Conservation (phyloP, 106 monocot species). For the Acanthochlamys bracteata region DNA sequence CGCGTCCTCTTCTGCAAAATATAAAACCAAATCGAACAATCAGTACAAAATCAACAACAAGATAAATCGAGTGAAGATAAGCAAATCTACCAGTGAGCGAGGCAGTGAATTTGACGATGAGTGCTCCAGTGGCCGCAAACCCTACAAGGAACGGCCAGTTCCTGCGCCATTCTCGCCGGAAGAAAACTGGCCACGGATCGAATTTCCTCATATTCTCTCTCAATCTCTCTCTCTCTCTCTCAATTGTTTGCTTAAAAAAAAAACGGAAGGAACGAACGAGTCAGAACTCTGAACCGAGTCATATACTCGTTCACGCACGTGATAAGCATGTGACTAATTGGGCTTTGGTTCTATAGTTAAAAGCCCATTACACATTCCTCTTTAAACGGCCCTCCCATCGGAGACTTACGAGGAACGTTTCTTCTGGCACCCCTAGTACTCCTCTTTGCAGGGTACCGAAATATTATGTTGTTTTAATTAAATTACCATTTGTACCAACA, state of each 20-base stretch:
- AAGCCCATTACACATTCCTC: no score
- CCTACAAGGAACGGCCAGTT: conserved; percentile 94
- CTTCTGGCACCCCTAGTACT: no score
- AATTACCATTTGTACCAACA: no score
- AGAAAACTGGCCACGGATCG: conserved; percentile 97
- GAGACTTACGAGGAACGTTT: no score
- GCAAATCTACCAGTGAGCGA: conserved; percentile 47
- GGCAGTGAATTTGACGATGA: conserved; percentile 71
- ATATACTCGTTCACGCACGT: no score
- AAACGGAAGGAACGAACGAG: not conserved
- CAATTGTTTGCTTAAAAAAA: not conserved
- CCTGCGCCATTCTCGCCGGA: conserved; percentile 63
- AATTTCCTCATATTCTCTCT: conserved; percentile 47
- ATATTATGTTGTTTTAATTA: no score
- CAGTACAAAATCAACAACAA: not conserved
- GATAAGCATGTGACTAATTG: no score
- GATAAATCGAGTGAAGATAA: not conserved
- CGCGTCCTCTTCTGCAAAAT: conserved; percentile 62
- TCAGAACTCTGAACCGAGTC: no score
- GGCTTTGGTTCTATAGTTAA: no score
- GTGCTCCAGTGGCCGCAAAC: conserved; percentile 72
- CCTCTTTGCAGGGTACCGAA: no score
- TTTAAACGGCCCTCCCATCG: no score
- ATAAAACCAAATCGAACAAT: no score
- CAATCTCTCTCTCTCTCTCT: not conserved